These are phyloP conservation scores for Pleodorina starrii DNA, from an alignment of 139 green algal species.

Conservation along the genomic window DNA sequence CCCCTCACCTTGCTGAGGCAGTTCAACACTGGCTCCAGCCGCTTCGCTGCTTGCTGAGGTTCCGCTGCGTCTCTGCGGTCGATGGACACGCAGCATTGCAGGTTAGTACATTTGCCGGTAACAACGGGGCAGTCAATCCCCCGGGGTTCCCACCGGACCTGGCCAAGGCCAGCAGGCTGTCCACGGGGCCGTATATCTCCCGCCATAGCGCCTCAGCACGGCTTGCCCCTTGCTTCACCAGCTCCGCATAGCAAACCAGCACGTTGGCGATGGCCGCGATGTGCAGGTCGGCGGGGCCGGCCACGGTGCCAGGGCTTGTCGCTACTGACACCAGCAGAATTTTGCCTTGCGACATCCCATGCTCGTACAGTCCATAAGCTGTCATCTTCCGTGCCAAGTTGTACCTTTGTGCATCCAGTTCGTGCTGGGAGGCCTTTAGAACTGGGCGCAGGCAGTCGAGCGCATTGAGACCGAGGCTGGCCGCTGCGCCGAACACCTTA, in stretches of 20 bases:
- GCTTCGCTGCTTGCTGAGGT: neutral
- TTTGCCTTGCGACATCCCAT: constrained; percentile 50
- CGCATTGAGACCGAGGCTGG: constrained; percentile 36
- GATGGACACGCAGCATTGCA: no score
- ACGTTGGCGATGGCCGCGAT: constrained; percentile 31
- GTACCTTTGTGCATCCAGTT: constrained; percentile 57
- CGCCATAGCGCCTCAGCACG: neutral
- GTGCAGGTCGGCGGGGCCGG: constrained; percentile 47
- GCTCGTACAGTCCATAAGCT: neutral
- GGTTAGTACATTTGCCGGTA: neutral
- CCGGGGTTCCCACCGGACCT: neutral
- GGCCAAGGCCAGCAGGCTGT: neutral
- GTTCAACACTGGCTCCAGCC: neutral
- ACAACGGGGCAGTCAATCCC: neutral
- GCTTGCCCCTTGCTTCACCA: neutral
- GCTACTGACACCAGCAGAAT: constrained; percentile 34
- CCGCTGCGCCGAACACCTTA: neutral
- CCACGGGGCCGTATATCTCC: neutral
- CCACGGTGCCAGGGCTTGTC: neutral
- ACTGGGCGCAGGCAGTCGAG: constrained; percentile 43
- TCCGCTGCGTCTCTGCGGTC: constrained; percentile 11
- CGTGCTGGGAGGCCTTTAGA: constrained; percentile 30
- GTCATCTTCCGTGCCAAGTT: constrained; percentile 56
- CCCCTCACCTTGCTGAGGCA: constrained; percentile 26
- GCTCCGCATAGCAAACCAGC: constrained; percentile 22